Evolutionary conservation across 1,284 basidiomycete species (phyloP).

Genomic region (Puccinia hordei): DNA sequence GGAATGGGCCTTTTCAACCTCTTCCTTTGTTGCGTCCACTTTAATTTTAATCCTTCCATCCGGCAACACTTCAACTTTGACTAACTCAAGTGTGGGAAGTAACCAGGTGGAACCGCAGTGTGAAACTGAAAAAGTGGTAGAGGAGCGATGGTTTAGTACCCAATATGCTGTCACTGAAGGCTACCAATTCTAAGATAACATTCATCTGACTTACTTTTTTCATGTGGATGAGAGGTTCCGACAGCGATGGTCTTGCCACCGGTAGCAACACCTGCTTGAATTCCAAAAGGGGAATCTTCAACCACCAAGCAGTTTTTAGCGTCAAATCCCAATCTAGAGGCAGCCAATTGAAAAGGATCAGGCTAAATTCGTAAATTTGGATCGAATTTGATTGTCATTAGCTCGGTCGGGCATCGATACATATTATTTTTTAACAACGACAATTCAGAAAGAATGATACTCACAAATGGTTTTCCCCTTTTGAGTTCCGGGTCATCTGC

Average conservation of each 20-base stretch:
- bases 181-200: neutral
- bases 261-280: slow-evolving; percentile 71
- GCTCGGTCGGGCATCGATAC: neutral
- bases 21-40: slow-evolving; percentile 50
- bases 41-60: slow-evolving; percentile 57
- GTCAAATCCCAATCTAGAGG: slow-evolving; percentile 69
- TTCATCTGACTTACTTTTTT: slow-evolving; percentile 45
- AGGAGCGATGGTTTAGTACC: neutral
- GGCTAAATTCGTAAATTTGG: slow-evolving; percentile 61
- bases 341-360: slow-evolving; percentile 75
- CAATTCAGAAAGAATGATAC: slow-evolving; percentile 49
- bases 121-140: slow-evolving; percentile 6
- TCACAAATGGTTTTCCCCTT: slow-evolving; percentile 58
- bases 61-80: slow-evolving; percentile 61
- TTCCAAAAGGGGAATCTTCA: slow-evolving; percentile 60
- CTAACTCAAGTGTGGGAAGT: slow-evolving; percentile 52
- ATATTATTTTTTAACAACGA: neutral
- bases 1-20: slow-evolving; percentile 40
- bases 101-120: slow-evolving; percentile 39
- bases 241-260: slow-evolving; percentile 75
- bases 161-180: neutral
- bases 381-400: neutral
- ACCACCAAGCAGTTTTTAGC: slow-evolving; percentile 67
- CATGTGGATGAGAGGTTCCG: slow-evolving; percentile 64
- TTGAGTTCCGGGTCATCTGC: slow-evolving; percentile 68